Conservation (phyloP, 441 rosid species). For the Breynia disticha region DNA sequence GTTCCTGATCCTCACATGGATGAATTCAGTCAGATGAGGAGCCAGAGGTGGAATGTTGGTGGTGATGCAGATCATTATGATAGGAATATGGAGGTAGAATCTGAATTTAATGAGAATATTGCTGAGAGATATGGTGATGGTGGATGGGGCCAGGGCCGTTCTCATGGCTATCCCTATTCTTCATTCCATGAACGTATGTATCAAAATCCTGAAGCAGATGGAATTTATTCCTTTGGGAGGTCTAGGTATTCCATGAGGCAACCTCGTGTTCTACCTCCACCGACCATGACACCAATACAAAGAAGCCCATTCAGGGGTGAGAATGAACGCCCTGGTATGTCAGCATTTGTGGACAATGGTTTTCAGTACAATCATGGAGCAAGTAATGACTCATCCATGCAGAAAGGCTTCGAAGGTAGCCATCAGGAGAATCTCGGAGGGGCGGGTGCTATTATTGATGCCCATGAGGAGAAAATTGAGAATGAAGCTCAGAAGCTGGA, state of each 20-base stretch:
- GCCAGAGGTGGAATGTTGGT: constrained; percentile 65
- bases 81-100: constrained; percentile 47
- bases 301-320: constrained; percentile 47
- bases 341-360: constrained; percentile 39
- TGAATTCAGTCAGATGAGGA: constrained; percentile 32
- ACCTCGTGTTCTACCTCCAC: constrained; percentile 94
- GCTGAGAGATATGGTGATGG: constrained; percentile 58
- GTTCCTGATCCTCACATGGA: constrained; percentile 50
- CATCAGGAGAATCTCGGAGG: constrained; percentile 36
- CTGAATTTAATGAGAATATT: constrained; percentile 60
- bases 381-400: constrained; percentile 38
- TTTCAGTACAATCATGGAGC: constrained; percentile 31
- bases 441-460: constrained; percentile 26
- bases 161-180: constrained; percentile 42
- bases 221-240: constrained; percentile 62
- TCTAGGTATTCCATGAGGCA: constrained; percentile 72
- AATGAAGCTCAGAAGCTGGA: constrained; percentile 37
- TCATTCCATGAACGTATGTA: constrained; percentile 46
- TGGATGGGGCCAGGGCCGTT: constrained; percentile 60
- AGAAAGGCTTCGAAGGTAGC: constrained; percentile 35
- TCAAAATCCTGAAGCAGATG: constrained; percentile 61
- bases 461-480: constrained; percentile 25
- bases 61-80: constrained; percentile 59
- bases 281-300: constrained; percentile 48
- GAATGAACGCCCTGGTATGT: constrained; percentile 45